phyloP scores from a whole-genome alignment of 805 yeast genomes.

The Babjeviella inositovora region DNA sequence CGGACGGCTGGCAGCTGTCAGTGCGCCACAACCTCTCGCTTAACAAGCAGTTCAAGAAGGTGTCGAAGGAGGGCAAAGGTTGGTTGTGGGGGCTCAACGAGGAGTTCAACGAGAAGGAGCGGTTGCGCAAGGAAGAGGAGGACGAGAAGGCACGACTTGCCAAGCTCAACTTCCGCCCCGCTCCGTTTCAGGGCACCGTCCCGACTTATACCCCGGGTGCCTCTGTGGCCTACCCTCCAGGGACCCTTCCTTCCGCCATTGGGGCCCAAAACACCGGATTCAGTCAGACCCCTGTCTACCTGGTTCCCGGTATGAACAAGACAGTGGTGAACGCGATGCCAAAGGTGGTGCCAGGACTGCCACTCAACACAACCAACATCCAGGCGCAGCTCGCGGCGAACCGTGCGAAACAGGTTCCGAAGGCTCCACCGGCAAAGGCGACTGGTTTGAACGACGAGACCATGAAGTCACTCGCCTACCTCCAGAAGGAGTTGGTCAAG shows the following conservation, averaged over 20 bases:
- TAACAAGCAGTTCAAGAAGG: constrained; percentile 72
- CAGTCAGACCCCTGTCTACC: no score
- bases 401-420: constrained; percentile 11
- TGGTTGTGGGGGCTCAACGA: constrained; percentile 94
- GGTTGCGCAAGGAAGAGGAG: no score
- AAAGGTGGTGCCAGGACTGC: no score
- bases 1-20: constrained; percentile 95
- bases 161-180: no score
- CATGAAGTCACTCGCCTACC: constrained; percentile 58
- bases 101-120: constrained; percentile 70
- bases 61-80: constrained; percentile 80
- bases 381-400: constrained; percentile 32
- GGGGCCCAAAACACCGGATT: constrained; percentile 10
- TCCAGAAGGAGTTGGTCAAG: constrained; percentile 75
- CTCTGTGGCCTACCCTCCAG: no score
- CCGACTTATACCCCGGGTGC: no score
- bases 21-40: constrained; percentile 81
- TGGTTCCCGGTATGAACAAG: background rate
- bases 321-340: no score
- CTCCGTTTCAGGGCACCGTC: no score
- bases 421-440: constrained; percentile 1
- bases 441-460: constrained; percentile 38
- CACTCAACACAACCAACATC: constrained; percentile 7
- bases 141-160: no score
- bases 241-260: no score